Conservation (phyloP, 257 asterid genomes). For the Solanum piurae region DNA sequence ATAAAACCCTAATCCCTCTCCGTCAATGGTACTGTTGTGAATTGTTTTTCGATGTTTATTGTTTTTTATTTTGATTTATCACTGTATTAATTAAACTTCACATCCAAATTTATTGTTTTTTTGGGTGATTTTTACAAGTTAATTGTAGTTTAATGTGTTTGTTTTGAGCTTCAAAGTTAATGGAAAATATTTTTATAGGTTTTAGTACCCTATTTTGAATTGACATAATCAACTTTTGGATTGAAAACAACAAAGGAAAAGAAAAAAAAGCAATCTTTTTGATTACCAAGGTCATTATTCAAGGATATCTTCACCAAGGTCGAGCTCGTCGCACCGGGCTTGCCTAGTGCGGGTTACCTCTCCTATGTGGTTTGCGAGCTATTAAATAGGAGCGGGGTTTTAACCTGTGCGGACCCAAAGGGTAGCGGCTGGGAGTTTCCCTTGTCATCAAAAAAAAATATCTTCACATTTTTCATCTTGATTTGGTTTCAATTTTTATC, state of each 20-base stretch:
- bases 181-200: not conserved
- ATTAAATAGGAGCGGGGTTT: no score
- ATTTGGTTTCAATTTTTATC: not conserved
- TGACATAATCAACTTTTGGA: not conserved
- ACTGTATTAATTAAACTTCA: not conserved
- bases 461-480: not conserved
- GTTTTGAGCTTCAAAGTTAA: not conserved
- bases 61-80: not conserved
- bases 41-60: not conserved
- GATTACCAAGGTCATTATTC: not conserved
- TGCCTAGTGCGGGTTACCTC: no score
- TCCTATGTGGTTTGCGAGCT: no score
- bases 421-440: no score
- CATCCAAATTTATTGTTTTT: not conserved
- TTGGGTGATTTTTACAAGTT: not conserved
- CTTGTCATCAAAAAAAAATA: no score
- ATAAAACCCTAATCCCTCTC: not conserved
- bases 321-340: no score
- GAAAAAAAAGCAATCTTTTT: not conserved
- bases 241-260: not conserved
- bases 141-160: not conserved
- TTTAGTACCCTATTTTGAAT: not conserved
- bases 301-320: not conserved
- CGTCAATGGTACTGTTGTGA: not conserved
- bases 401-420: no score